Base-by-base conservation (phyloP, 2,329 filamentous ascomycete species). In the Claviceps cyperi region DNA sequence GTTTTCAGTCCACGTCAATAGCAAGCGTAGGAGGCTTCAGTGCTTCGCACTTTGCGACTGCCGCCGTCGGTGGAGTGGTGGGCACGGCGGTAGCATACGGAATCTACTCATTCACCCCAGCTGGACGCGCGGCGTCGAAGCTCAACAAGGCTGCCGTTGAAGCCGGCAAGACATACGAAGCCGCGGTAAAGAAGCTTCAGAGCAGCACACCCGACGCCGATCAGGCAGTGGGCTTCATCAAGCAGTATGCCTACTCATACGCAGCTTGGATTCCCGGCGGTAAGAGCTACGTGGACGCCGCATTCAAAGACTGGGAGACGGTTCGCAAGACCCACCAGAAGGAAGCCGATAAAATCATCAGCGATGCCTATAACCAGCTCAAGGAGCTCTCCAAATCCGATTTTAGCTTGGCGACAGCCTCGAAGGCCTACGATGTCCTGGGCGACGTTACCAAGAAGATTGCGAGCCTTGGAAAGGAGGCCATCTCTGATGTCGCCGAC, bases 191-290 rank as follows among this genome's bases (percentile, higher is more conserved):
- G 55, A 78, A 78, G 60, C 69, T 84, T 5, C 75, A 81, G 55
- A 66, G 81, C 50, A 72, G 74, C 44, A 77, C 82, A 0, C 84
- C 84, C 0, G 74, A 78, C 52, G 73, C 81, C 14, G 82, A 84
- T 54, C 74, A 85, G 63, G 82, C 83, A 1, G 69, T 86, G 39
- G 66, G 75, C 53, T 81, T 76, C 68, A 74, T 89, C 53, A 79
- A 80, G 58, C 69, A 79, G 51, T 80, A 81, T 13, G 78, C 79
- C 28, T 79, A 78, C 60, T 79, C 79, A 22, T 89, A 89, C 59
- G 81, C 83, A 2, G 71, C 69, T 2, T 86, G 83, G 72, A 76
- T 90, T 32, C 85, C 85, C 0, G 85, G 85, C 13, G 84, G 80
- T 2, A 75, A 76, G 32, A 66, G 72, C 45, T 86, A 84, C 57